phyloP scores from a whole-genome alignment of 106 monocot genomes.

The Narthecium ossifragum region DNA sequence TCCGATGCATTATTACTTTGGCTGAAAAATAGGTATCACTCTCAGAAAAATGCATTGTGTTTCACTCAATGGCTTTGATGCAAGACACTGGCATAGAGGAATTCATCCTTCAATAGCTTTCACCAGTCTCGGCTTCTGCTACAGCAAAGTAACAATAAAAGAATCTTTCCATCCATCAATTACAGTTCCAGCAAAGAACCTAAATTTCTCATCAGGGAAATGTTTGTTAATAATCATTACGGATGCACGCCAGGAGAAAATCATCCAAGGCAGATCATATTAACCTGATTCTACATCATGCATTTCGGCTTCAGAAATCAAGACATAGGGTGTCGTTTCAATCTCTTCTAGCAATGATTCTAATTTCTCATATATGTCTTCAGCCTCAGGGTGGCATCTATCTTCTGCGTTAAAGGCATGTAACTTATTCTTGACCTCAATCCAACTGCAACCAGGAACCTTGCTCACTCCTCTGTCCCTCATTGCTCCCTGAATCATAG shows the following conservation, averaged over 20 bases:
- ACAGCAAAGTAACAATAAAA: constrained; percentile 5
- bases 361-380: constrained; percentile 48
- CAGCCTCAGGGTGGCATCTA: constrained; percentile 40
- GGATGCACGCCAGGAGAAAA: too few species aligned
- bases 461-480: constrained; percentile 60
- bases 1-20: too few species aligned
- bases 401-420: constrained; percentile 87
- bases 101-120: too few species aligned
- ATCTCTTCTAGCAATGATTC: constrained; percentile 30
- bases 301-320: background rate
- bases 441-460: constrained; percentile 94
- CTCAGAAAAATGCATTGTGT: too few species aligned
- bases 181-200: constrained; percentile 8
- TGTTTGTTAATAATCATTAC: too few species aligned
- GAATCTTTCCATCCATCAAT: constrained; percentile 6
- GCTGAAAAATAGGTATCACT: too few species aligned
- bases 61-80: too few species aligned
- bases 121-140: constrained; percentile 4
- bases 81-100: too few species aligned
- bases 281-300: background rate
- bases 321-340: constrained; percentile 9
- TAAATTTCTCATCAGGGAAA: constrained; percentile 10
- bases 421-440: constrained; percentile 61
- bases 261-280: background rate
- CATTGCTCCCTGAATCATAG: constrained; percentile 57